Conservation (phyloP, 805 yeast species). For the Wickerhamiella vanderwaltii region DNA sequence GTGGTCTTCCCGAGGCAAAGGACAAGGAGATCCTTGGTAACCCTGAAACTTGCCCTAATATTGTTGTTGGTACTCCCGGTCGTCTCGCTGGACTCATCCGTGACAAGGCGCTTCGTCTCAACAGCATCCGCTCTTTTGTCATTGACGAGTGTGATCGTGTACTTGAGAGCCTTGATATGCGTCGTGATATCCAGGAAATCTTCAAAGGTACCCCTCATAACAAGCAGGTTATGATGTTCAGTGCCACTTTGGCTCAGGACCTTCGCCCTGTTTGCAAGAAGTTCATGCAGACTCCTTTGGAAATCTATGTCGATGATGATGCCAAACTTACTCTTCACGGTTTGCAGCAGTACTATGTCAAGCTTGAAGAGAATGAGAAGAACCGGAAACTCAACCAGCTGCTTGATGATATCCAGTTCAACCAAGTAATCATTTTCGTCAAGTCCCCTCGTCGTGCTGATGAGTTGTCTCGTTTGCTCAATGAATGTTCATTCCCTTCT, state of each 20-base stretch:
- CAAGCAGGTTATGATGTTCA: constrained; percentile 98
- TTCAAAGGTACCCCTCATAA: constrained; percentile 97
- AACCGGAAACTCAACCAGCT: constrained; percentile 85
- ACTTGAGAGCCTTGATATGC: constrained; percentile 81
- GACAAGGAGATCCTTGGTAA: constrained; percentile 80
- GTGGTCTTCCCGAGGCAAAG: constrained; percentile 78
- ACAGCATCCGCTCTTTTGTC: constrained; percentile 85
- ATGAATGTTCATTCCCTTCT: constrained; percentile 91
- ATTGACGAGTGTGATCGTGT: constrained; percentile 98
- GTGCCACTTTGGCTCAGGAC: constrained; percentile 89
- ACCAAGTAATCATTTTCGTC: constrained; percentile 95
- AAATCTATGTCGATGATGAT: constrained; percentile 94
- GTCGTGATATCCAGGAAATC: constrained; percentile 96
- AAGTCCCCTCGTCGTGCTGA: constrained; percentile 84
- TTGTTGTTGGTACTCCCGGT: constrained; percentile 97
- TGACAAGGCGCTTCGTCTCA: constrained; percentile 76
- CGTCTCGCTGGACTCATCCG: constrained; percentile 88
- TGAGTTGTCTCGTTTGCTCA: constrained; percentile 75
- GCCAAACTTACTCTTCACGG: constrained; percentile 96
- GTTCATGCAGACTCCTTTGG: constrained; percentile 96
- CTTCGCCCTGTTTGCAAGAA: constrained; percentile 94
- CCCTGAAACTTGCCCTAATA: constrained; percentile 91
- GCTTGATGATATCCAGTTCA: constrained; percentile 88
- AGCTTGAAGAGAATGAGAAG: constrained; percentile 81
- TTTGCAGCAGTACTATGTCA: constrained; percentile 89